Conservation (phyloP, 768 basidiomycete species). For the Tricholoma sp. region DNA sequence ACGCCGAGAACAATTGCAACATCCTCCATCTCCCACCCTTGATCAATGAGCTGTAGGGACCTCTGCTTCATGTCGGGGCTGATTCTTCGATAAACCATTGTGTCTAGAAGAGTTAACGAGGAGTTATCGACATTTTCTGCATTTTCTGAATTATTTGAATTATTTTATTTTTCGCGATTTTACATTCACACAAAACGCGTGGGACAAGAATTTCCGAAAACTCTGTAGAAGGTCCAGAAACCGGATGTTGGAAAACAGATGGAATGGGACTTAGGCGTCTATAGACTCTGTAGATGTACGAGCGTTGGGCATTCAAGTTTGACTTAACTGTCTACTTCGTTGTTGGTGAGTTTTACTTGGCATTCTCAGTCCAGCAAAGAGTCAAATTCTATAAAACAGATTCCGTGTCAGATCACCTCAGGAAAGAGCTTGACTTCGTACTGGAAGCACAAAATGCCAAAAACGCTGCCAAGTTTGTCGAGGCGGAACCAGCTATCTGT, state of each 20-base stretch:
- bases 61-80: too few relatives aligned
- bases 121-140: too few relatives aligned
- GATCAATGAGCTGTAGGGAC: too few relatives aligned
- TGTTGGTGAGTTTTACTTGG: conserved; percentile 47
- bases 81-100: too few relatives aligned
- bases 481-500: conserved; percentile 60
- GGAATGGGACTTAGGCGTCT: conserved; percentile 76
- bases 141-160: too few relatives aligned
- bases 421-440: conserved; percentile 77
- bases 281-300: conserved; percentile 70
- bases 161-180: too few relatives aligned
- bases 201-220: too few relatives aligned
- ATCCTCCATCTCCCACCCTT: too few relatives aligned
- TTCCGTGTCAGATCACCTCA: conserved; percentile 75
- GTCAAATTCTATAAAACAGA: conserved; percentile 31
- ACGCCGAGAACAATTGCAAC: too few relatives aligned
- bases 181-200: too few relatives aligned
- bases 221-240: conserved; percentile 90
- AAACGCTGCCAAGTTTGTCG: conserved; percentile 62
- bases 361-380: not conserved
- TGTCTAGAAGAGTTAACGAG: too few relatives aligned
- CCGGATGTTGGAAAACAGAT: conserved; percentile 83
- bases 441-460: conserved; percentile 76
- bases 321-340: conserved; percentile 81
- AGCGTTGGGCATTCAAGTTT: conserved; percentile 76